Evolutionary conservation across 257 asterid species (phyloP).

Genomic region (Ocimum tenuiflorum): DNA sequence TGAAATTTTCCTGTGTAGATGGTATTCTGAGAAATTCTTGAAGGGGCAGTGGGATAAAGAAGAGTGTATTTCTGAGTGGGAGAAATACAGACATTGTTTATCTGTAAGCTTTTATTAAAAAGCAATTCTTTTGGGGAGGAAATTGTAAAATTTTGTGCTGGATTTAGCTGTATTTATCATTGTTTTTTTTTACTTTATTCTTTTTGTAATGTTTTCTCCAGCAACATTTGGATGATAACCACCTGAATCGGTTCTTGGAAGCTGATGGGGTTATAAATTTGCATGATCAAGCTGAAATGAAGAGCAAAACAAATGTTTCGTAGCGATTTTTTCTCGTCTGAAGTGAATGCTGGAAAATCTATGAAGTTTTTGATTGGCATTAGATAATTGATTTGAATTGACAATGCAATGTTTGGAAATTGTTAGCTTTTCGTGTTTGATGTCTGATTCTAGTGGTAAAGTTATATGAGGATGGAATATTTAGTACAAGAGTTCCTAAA

Average conservation of each 20-base stretch:
- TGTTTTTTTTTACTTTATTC: background rate
- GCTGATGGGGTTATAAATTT: conserved; percentile 53
- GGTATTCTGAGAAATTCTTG: conserved; percentile 83
- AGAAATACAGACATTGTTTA: conserved; percentile 70
- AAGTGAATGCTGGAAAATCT: conserved; percentile 16
- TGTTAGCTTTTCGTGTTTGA: background rate
- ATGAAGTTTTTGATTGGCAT: background rate
- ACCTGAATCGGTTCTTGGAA: conserved; percentile 69
- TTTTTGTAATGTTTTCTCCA: conserved; percentile 18
- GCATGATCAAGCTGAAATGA: conserved; percentile 32
- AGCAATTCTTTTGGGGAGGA: background rate
- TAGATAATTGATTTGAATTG: background rate
- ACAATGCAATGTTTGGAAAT: conserved; percentile 11
- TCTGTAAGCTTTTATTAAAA: conserved; percentile 44
- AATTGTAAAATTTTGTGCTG: background rate
- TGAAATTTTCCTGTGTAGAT: conserved; percentile 27
- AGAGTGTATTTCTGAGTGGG: conserved; percentile 74
- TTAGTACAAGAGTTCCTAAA: background rate
- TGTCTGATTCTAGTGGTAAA: background rate
- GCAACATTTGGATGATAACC: conserved; percentile 90
- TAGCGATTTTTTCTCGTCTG: conserved; percentile 14
- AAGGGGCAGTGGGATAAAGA: conserved; percentile 86
- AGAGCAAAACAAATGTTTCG: conserved; percentile 27
- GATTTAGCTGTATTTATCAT: background rate
- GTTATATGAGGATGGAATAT: background rate